A percentile compares a stretch with the other conserved stretches of the same genome.
Conservation (phyloP, 2,329 filamentous ascomycete genomes). For the Diplodia intermedia region DNA sequence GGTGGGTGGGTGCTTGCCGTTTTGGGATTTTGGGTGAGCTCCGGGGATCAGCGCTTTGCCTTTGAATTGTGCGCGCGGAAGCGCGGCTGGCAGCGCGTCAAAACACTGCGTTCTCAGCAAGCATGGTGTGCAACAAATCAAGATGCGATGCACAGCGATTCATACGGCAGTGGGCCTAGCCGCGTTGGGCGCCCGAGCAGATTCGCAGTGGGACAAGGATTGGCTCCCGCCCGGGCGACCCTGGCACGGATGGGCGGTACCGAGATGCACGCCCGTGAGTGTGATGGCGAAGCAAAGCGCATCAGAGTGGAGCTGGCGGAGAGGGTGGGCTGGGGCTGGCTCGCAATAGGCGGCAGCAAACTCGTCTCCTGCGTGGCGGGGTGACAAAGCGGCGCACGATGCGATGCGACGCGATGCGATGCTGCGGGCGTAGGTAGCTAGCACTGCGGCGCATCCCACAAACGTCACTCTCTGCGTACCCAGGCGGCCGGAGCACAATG, state of each 20-base stretch:
- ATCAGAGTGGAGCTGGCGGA: neutral
- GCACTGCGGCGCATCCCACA: slow-evolving; percentile 25
- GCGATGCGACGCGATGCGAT: slow-evolving; percentile 19
- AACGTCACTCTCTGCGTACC: slow-evolving; percentile 27
- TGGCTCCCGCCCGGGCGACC: neutral
- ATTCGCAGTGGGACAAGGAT: slow-evolving; percentile 23
- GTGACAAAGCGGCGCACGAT: neutral
- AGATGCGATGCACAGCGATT: slow-evolving; percentile 8
- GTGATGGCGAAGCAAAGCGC: neutral
- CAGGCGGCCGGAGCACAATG: slow-evolving; percentile 18
- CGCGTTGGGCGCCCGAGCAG: slow-evolving; percentile 10
- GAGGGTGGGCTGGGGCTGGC: neutral
- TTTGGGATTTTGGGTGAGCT: slow-evolving; percentile 27
- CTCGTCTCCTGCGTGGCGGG: neutral
- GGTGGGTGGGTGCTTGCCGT: slow-evolving; percentile 26
- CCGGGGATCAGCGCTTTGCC: slow-evolving; percentile 6
- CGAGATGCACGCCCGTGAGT: neutral
- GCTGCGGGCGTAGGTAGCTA: neutral
- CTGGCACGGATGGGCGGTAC: neutral
- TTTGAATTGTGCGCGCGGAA: slow-evolving; percentile 11
- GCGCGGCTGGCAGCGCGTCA: slow-evolving; percentile 23
- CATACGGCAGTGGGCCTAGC: slow-evolving; percentile 1
- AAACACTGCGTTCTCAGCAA: slow-evolving; percentile 21
- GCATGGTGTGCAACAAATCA: slow-evolving; percentile 7
- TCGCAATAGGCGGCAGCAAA: neutral